These are phyloP conservation scores for Penicillium sclerotiorum DNA, from an alignment of 2,329 filamentous ascomycete species.

Conservation along the genomic window DNA sequence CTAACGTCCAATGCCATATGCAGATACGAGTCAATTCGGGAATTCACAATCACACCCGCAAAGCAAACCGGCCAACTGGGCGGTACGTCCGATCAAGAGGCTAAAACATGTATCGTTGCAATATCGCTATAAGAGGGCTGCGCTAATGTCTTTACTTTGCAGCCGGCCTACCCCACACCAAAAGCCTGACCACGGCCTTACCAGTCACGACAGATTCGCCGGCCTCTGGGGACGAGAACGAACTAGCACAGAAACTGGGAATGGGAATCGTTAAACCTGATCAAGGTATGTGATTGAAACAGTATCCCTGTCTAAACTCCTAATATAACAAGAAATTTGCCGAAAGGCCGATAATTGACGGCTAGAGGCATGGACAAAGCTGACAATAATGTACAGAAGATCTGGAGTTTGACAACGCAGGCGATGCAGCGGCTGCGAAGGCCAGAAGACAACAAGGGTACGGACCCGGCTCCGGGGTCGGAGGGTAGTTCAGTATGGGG, in stretches of 20 bases:
- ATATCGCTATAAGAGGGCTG: too few relatives aligned
- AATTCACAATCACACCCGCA: constrained; percentile 51
- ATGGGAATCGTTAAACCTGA: constrained; percentile 53
- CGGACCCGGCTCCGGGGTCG: constrained; percentile 57
- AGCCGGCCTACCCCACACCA: constrained; percentile 35
- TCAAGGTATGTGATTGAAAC: constrained; percentile 36
- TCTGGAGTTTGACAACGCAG: constrained; percentile 38
- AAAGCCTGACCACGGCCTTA: neutral
- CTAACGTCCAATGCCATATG: neutral
- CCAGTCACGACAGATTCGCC: constrained; percentile 39
- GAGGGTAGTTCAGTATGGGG: constrained; percentile 45
- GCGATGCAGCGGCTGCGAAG: constrained; percentile 42
- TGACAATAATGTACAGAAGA: constrained; percentile 48
- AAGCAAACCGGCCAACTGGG: constrained; percentile 62
- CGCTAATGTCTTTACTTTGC: too few relatives aligned
- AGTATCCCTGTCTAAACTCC: constrained; percentile 33
- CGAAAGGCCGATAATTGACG: constrained; percentile 4
- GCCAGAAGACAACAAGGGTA: constrained; percentile 57
- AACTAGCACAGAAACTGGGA: constrained; percentile 56
- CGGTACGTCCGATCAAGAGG: constrained; percentile 38
- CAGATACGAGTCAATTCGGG: constrained; percentile 62
- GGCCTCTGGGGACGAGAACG: constrained; percentile 57
- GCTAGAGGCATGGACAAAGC: constrained; percentile 28
- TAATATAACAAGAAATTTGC: constrained; percentile 23
- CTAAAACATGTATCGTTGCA: neutral